These are phyloP conservation scores for Clonostachys chloroleuca DNA, from an alignment of 2,329 filamentous ascomycete genomes.

Conservation along the genomic window DNA sequence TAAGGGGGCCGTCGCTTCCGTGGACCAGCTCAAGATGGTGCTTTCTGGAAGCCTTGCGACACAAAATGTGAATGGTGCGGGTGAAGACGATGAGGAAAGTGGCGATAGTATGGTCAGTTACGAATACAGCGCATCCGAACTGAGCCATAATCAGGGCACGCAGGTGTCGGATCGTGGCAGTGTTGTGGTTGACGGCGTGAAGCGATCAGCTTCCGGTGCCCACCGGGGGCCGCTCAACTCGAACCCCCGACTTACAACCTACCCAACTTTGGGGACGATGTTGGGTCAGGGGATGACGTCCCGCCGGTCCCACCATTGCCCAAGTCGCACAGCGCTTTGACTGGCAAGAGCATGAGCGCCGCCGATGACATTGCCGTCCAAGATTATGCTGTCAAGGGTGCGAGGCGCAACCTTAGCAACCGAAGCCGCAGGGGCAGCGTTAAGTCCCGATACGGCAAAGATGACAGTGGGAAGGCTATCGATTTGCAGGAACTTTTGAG, in stretches of 20 bases:
- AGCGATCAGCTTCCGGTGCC: slow-evolving; percentile 24
- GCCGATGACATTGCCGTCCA: slow-evolving; percentile 20
- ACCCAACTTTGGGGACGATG: slow-evolving; percentile 18
- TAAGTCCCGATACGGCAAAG: slow-evolving; percentile 11
- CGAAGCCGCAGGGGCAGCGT: slow-evolving; percentile 29
- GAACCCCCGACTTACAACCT: slow-evolving; percentile 26
- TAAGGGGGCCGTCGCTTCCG: slow-evolving; percentile 50
- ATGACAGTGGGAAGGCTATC: slow-evolving; percentile 26
- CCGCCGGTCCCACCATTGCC: slow-evolving; percentile 55
- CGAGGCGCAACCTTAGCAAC: slow-evolving; percentile 33
- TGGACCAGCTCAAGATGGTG: slow-evolving; percentile 61
- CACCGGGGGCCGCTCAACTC: slow-evolving; percentile 35
- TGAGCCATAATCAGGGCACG: slow-evolving; percentile 49
- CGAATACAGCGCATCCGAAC: slow-evolving; percentile 62
- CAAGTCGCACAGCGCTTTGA: slow-evolving; percentile 18
- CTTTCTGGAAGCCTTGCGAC: slow-evolving; percentile 44
- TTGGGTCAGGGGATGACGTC: slow-evolving; percentile 29
- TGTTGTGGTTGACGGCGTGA: slow-evolving; percentile 14
- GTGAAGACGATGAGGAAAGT: slow-evolving; percentile 39
- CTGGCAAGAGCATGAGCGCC: slow-evolving; percentile 7
- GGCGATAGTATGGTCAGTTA: slow-evolving; percentile 70
- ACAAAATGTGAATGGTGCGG: slow-evolving; percentile 30
- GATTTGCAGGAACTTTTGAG: slow-evolving; percentile 44
- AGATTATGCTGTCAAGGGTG: slow-evolving; percentile 25
- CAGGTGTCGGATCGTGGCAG: slow-evolving; percentile 3